phyloP scores from a whole-genome alignment of 1,139 yeast species.

The Zygoascus sp. region DNA sequence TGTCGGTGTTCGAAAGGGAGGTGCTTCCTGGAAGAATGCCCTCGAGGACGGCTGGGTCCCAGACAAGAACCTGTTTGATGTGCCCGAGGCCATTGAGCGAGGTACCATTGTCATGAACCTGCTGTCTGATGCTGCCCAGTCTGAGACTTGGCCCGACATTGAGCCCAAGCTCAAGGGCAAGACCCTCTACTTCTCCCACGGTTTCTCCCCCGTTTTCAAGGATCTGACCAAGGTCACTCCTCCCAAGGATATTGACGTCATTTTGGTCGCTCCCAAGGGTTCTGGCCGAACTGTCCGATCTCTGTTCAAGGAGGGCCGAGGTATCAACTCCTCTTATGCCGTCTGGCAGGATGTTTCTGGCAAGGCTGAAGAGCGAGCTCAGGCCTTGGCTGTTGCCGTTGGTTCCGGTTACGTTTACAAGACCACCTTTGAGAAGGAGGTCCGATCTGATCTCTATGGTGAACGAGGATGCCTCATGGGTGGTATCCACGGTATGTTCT shows the following conservation, averaged over 20 bases:
- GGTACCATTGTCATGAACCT: conserved; percentile 97
- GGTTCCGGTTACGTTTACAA: conserved; percentile 99
- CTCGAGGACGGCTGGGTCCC: conserved; percentile 99
- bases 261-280: conserved; percentile 99
- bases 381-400: conserved; percentile 97
- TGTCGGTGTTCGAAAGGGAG: conserved; percentile 96
- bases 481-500: conserved; percentile 99
- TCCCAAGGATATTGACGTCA: conserved; percentile 92
- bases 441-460: conserved; percentile 98
- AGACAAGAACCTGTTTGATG: conserved; percentile 95
- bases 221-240: conserved; percentile 94
- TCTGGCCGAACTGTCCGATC: conserved; percentile 99
- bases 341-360: conserved; percentile 99
- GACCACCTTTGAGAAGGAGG: conserved; percentile 99
- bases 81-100: conserved; percentile 81
- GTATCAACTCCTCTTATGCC: conserved; percentile 98
- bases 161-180: conserved; percentile 92
- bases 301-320: conserved; percentile 99
- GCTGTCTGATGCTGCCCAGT: conserved; percentile 98
- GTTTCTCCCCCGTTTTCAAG: conserved; percentile 99
- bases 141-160: conserved; percentile 89
- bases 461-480: conserved; percentile 99
- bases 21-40: conserved; percentile 99
- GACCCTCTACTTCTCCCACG: conserved; percentile 98
- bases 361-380: conserved; percentile 98